Conservation (phyloP, 306 rosid species). For the Cucumis hystrix region DNA sequence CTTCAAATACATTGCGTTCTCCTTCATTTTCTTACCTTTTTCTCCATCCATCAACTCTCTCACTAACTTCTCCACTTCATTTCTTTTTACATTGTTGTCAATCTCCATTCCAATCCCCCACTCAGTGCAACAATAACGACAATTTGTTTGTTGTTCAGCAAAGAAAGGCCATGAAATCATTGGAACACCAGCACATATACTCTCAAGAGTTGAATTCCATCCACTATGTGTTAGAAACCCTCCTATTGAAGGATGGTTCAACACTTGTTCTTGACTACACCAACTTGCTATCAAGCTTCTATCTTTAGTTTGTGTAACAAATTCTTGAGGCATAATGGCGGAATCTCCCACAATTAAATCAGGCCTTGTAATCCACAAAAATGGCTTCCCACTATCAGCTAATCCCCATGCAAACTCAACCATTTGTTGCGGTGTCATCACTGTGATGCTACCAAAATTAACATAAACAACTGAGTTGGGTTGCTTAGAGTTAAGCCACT, state of each 20-base stretch:
- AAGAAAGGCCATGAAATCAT: conserved; percentile 29
- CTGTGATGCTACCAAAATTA: conserved; percentile 15
- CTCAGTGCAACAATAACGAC: conserved; percentile 19
- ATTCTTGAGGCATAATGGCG: conserved; percentile 15
- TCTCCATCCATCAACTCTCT: conserved; percentile 28
- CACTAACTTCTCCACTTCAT: conserved; percentile 28
- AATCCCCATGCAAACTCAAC: conserved; percentile 42
- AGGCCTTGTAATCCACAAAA: conserved; percentile 39
- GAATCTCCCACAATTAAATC: conserved; percentile 23
- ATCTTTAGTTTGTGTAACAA: conserved; percentile 14
- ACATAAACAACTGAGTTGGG: conserved; percentile 1
- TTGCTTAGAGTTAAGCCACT: conserved; percentile 32
- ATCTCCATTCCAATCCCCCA: conserved; percentile 34
- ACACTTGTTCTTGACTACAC: conserved; percentile 44
- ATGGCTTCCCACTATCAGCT: conserved; percentile 17
- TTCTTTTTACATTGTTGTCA: conserved; percentile 24
- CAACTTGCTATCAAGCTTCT: conserved; percentile 25
- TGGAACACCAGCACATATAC: conserved; percentile 28
- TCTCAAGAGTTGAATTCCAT: conserved; percentile 25
- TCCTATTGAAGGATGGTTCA: conserved; percentile 26
- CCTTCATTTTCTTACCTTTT: conserved; percentile 28
- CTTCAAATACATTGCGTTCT: conserved; percentile 11
- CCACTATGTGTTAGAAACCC: conserved; percentile 21
- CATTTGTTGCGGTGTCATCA: conserved; percentile 21
- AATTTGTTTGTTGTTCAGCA: conserved; percentile 22